Base-by-base conservation (phyloP, 176 grass and related monocot genomes). In the Ananas comosus region DNA sequence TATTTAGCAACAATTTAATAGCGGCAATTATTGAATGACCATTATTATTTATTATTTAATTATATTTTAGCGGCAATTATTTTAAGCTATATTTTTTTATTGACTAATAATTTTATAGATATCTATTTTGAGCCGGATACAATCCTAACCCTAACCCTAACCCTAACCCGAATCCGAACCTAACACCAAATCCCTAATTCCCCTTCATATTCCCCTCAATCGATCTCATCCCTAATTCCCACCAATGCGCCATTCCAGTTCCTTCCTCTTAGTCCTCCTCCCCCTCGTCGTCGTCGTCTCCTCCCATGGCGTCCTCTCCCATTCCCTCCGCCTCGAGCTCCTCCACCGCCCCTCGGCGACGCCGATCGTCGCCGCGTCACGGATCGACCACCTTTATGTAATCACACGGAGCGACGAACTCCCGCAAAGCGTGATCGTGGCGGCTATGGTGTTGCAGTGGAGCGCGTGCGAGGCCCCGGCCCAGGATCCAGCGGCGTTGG, bases 361-460 rank as follows among this genome's bases (percentile, higher is more conserved):
- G 66, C 16, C 29, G 51, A 53, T 53, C 3, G 1, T 1, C 11
- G 13, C 53, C 53, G 22, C 13, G 51, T 48, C 72, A 28, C 81
- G 86, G 27, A 74, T 67, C 12, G 48, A 75, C 52, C 71, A 88
- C 67, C 77, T 64, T 77, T 51, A 61, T 16, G 74, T 51, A 17
- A 16, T 88, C 66, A 27, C 42, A 12, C 70, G 66, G 18, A 84
- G 80, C 78, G 77, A 84, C 49, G 16, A 10, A 16, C 49, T 80
- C 66, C 74, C 81, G 47, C 78, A 88, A 48, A 1, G 23, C 23
- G 66, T 29, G 64, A 66, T 66, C 28, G 28, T 12, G 50, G 0
- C 72, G 1, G 48, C 10, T 19, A n/a, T 14, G 13, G 22, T 22
- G 22, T 8, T 5, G 53, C 18, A 16, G 1, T 11, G 67, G 18